Evolutionary conservation across 176 grass and related monocot genomes (phyloP).

Genomic region (Rhipidocladum racemiflorum): DNA sequence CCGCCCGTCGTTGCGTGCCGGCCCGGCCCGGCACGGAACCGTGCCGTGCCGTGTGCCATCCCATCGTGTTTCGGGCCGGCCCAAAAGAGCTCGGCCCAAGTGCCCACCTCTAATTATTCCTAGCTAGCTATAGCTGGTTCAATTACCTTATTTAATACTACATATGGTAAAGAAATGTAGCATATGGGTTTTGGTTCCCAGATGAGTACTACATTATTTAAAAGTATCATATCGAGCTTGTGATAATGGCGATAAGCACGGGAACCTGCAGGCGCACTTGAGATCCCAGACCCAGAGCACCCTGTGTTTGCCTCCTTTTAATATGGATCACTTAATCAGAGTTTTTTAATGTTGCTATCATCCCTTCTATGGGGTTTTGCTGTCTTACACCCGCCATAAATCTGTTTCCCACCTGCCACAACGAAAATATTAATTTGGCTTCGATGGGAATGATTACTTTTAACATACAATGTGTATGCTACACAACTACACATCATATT

Average conservation of each 20-base stretch:
- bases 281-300: neutral
- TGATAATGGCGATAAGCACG: neutral
- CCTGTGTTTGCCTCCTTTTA: neutral
- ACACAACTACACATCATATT: neutral
- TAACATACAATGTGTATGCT: neutral
- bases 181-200: neutral
- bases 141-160: no score
- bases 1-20: no score
- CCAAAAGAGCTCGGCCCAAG: no score
- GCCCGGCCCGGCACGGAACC: no score
- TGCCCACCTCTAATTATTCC: no score
- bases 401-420: neutral
- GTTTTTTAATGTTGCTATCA: constrained; percentile 3
- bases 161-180: neutral
- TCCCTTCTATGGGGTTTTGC: neutral
- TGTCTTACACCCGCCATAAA: neutral
- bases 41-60: no score
- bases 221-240: neutral
- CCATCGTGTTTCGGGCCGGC: no score
- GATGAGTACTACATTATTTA: neutral
- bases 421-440: neutral
- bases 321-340: neutral
- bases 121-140: constrained; percentile 2
- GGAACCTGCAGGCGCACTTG: neutral
- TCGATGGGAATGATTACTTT: neutral